Percentiles rank a stretch among this genome's conserved stretches.
Conservation (phyloP, 352 stramenopile genomes). For the Salisapilia sapeloensis region DNA sequence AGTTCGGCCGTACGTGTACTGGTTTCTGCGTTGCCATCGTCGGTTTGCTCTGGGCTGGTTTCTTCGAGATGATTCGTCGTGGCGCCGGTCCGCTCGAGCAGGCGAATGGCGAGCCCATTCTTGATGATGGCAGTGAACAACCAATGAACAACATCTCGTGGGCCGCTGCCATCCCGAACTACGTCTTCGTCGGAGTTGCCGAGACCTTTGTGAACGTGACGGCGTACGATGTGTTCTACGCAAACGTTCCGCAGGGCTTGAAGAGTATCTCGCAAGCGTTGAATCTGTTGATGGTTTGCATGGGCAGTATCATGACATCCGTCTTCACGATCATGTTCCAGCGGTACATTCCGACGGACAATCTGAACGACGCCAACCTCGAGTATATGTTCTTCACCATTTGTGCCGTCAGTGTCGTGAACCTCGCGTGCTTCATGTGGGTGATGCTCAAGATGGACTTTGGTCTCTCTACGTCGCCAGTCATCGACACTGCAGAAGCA, state of each 20-base stretch:
- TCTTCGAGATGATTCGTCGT: slow-evolving; percentile 16
- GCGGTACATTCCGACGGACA: slow-evolving; percentile 26
- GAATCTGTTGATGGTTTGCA: slow-evolving; percentile 21
- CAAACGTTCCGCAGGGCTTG: slow-evolving; percentile 23
- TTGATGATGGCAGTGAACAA: slow-evolving; percentile 6
- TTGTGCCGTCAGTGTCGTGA: slow-evolving; percentile 22
- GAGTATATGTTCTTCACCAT: slow-evolving; percentile 56
- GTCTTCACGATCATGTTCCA: slow-evolving; percentile 29
- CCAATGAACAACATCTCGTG: slow-evolving; percentile 20
- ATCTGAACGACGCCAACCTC: slow-evolving; percentile 24
- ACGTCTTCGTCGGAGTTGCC: slow-evolving; percentile 31
- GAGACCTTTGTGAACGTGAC: slow-evolving; percentile 50
- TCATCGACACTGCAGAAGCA: too few relatives aligned
- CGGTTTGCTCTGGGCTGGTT: slow-evolving; percentile 9
- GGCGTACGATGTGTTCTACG: slow-evolving; percentile 45
- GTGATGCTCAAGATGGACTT: slow-evolving; percentile 45
- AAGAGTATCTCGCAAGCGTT: slow-evolving; percentile 30
- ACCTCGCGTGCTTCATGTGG: slow-evolving; percentile 24
- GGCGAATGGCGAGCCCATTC: slow-evolving; percentile 5
- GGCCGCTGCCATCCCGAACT: slow-evolving; percentile 20
- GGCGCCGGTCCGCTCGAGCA: slow-evolving; percentile 6
- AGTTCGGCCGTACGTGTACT: slow-evolving; percentile 7
- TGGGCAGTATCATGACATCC: slow-evolving; percentile 26
- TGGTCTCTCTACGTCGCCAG: slow-evolving; percentile 12
- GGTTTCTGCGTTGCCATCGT: slow-evolving; percentile 6